Evolutionary conservation across 495 filamentous ascomycete genomes (phyloP), one percentile per base, ranked within the genome.

Genomic region (Penicillium bovifimosum): DNA sequence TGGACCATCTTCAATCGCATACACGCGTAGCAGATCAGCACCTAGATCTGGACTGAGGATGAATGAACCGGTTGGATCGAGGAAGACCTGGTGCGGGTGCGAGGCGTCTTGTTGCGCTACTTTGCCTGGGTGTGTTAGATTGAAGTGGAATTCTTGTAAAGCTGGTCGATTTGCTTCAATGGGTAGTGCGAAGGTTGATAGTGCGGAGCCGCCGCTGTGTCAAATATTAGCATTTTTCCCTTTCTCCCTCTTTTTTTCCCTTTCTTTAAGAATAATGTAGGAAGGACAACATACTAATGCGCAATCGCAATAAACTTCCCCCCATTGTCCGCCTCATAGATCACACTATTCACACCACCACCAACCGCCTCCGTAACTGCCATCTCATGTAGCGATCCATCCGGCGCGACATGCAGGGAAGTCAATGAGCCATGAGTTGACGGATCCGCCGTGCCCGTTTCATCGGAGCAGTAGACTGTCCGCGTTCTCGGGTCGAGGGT

Each of bases 41-140:
- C 87, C 87, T 6, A 92, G 72, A 51, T 92, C 88, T 9, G 87
- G 85, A 7, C 82, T 74, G 0, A 90, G 53, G 14, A 88, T 58
- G 68, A 81, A 91, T 18, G 71, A 60, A 1, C 75, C 80, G 0
- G 83, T 85, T 13, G 87, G 87, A 60, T 92, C 87, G 20, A 90
- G 62, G 55, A 88, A 58, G 27, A 78, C 80, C 47, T 86, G 69
- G 57, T 92, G 88, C 9, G 86, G 86, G 60, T 86, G 86, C n/a
- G 87, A 73, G 3, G 72, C 69, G 6, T 83, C 76, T 70, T 90
- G 86, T 18, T 82, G 80, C 5, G 79, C 69, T 28, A 72, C 58
- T 40, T 76, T 55, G n/a, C 78, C 79, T 0, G 80, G 77, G 6
- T 58, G 51, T 11, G 69, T 55, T 47, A 81, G 59, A 18, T 73